phyloP scores from a whole-genome alignment of 768 basidiomycete species.

The Tricholomella constricta region DNA sequence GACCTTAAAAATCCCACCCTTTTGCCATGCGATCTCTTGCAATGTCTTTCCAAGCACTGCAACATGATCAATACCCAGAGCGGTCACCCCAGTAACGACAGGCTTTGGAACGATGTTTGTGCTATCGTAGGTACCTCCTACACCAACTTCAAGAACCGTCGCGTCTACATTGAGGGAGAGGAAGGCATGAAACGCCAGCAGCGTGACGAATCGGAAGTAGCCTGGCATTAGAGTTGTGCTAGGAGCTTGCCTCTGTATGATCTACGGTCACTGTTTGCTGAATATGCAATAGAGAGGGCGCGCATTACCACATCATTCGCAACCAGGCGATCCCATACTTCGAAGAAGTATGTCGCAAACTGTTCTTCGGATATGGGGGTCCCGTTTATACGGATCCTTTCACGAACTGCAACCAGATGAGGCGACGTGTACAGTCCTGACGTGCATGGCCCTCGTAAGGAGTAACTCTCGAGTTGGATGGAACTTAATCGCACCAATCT shows the following conservation, averaged over 20 bases:
- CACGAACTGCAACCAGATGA: conserved; percentile 93
- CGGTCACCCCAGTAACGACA: conserved; percentile 85
- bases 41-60: conserved; percentile 86
- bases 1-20: conserved; percentile 96
- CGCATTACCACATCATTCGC: conserved; percentile 56
- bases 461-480: not conserved
- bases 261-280: conserved; percentile 1
- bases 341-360: conserved; percentile 92
- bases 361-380: conserved; percentile 83
- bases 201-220: conserved; percentile 93
- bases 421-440: conserved; percentile 95
- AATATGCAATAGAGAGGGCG: not conserved
- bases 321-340: conserved; percentile 89
- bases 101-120: conserved; percentile 95
- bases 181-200: conserved; percentile 92
- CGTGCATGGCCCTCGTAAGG: not conserved
- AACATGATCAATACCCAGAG: conserved; percentile 92
- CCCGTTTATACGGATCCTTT: conserved; percentile 94
- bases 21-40: conserved; percentile 90
- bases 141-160: conserved; percentile 93
- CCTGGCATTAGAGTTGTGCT: conserved; percentile 74
- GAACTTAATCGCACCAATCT: conserved; percentile 63
- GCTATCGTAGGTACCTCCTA: conserved; percentile 92
- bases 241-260: conserved; percentile 47
- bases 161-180: conserved; percentile 81